Evolutionary conservation across 2,329 filamentous ascomycete genomes (phyloP).

Genomic region (Ophiostoma quercus): DNA sequence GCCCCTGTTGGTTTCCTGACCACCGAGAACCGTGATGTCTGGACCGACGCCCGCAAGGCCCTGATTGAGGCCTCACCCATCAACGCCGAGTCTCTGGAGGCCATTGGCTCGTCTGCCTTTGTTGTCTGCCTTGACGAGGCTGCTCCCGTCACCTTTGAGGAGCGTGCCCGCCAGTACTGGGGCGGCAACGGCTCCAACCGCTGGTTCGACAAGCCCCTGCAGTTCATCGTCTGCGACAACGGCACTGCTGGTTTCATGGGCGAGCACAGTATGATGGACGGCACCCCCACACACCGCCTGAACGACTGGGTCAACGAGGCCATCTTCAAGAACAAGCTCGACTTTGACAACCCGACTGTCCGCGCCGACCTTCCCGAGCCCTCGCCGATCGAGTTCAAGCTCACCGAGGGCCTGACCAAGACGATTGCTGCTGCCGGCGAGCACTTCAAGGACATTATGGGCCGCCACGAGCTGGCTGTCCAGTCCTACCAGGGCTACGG

Average conservation of each 20-base stretch:
- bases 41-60: slow-evolving; percentile 74
- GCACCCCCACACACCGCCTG: slow-evolving; percentile 91
- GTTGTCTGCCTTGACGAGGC: slow-evolving; percentile 91
- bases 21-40: slow-evolving; percentile 86
- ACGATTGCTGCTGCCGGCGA: slow-evolving; percentile 73
- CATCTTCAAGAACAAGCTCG: slow-evolving; percentile 91
- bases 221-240: slow-evolving; percentile 98
- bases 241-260: slow-evolving; percentile 96
- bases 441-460: slow-evolving; percentile 78
- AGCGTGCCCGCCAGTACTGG: slow-evolving; percentile 96
- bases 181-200: slow-evolving; percentile 93
- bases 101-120: slow-evolving; percentile 85
- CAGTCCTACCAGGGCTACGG: slow-evolving; percentile 97
- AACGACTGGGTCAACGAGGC: slow-evolving; percentile 91
- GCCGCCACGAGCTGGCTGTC: slow-evolving; percentile 82
- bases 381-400: slow-evolving; percentile 67
- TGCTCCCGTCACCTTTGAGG: slow-evolving; percentile 84
- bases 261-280: slow-evolving; percentile 99
- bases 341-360: slow-evolving; percentile 71
- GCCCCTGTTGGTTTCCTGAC: slow-evolving; percentile 80
- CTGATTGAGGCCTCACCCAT: slow-evolving; percentile 70
- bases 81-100: slow-evolving; percentile 72
- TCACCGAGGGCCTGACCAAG: slow-evolving; percentile 65
- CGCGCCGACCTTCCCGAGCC: slow-evolving; percentile 84
- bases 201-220: slow-evolving; percentile 96